Percentiles rank a stretch among this genome's conserved stretches.
These are phyloP conservation scores for Gremmenia infestans DNA, from an alignment of 2,329 filamentous ascomycete species.

Conservation along the genomic window DNA sequence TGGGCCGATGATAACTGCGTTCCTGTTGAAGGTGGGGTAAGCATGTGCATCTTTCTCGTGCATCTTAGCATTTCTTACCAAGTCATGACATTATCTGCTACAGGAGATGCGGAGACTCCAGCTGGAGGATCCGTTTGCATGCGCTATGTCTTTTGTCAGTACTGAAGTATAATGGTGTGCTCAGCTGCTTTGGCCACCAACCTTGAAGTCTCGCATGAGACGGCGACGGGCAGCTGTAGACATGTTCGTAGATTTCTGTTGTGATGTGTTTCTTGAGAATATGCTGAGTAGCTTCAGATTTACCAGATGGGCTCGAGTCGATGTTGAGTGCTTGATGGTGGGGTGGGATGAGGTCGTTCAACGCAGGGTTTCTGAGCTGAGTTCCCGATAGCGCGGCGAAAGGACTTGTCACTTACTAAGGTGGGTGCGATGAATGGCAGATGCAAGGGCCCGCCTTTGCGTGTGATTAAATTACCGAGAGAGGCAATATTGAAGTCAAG, in stretches of 20 bases:
- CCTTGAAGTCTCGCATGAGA: conserved; percentile 99
- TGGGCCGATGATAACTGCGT: conserved; percentile 95
- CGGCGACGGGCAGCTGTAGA: conserved; percentile 93
- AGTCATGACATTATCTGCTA: conserved; percentile 96
- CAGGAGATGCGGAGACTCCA: conserved; percentile 91
- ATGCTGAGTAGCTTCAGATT: background rate
- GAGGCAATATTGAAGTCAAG: background rate
- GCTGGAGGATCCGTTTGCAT: conserved; percentile 99
- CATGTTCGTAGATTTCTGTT: conserved; percentile 44
- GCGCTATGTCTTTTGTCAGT: conserved; percentile 52
- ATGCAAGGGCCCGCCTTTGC: conserved; percentile 1
- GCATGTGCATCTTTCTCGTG: background rate
- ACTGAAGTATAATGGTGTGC: conserved; percentile 14
- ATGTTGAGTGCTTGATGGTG: too few species aligned
- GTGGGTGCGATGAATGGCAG: background rate
- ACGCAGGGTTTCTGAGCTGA: conserved; percentile 10
- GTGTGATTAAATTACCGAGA: background rate
- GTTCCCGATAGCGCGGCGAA: conserved; percentile 7
- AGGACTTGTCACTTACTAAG: background rate
- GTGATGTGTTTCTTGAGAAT: background rate
- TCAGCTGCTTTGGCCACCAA: conserved; percentile 39
- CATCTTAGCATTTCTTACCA: conserved; percentile 53
- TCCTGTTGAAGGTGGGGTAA: conserved; percentile 54
- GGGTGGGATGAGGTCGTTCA: background rate
- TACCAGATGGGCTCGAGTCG: background rate